Base-by-base conservation (phyloP, 1,284 basidiomycete species). In the Austroboletus olivaceoglutinosus region DNA sequence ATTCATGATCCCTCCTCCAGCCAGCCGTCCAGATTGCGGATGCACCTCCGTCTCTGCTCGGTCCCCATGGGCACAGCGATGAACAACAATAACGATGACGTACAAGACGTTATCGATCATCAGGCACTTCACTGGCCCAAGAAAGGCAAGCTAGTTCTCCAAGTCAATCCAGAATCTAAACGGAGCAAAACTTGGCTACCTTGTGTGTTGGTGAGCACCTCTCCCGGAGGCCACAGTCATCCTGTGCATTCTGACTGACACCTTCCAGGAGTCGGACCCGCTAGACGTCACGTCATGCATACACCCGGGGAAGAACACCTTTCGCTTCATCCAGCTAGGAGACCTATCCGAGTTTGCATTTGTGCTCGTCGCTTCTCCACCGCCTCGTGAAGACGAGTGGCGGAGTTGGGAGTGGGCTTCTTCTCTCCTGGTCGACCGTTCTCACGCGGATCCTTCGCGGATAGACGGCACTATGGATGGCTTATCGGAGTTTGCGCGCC, bases 301-400 rank as follows among this genome's bases (percentile, higher is more conserved):
- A 4, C 52, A n/a, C 13, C 66, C 63, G 1, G 65, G 68, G 10
- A 65, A 49, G 40, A 67, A 70, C 50, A 54, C 55, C 0, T 58
- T 67, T 25, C 63, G 68, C 18, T 65, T 67, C 36, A 69, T 67
- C 11, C 67, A 68, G 10, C 44, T 67, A 2, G 57, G 59, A 0
- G 65, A 70, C 47, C 52, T 70, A 6, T 70, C 65, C 22, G 51
- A 54, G 21, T 69, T 62, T 50, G 43, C 43, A 1, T 67, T 67
- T 36, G 48, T 63, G 9, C 59, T 70, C 37, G 52, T 51, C 12
- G 66, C 59, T 1, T 65, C 59, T 16, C 43, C 56, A 5, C 54
- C 51, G 15, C 51, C 52, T 11, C 57, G 49, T 0, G 54, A 58
- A 21, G 62, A 69, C 10, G 52, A 18, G 19, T 65, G 58, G 62